Conservation (phyloP, 768 basidiomycete genomes). For the Paxillus rubicundulus region DNA sequence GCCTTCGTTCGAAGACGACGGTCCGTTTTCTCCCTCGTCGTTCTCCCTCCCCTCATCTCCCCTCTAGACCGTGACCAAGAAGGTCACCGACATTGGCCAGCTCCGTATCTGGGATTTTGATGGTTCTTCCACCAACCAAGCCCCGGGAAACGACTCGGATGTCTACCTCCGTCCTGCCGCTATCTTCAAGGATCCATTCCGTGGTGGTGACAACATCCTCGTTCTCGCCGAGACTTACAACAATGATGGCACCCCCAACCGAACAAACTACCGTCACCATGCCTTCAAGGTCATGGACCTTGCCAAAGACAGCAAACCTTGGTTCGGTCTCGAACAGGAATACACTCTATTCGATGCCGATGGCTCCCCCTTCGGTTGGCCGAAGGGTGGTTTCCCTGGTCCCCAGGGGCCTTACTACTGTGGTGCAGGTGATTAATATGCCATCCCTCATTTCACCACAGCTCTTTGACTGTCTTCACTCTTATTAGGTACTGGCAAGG, state of each 20-base stretch:
- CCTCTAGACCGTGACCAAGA: conserved; percentile 77
- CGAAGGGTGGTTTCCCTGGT: conserved; percentile 98
- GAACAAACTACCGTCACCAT: conserved; percentile 92
- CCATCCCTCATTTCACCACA: not conserved
- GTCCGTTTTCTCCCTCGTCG: conserved; percentile 41
- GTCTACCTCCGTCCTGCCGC: conserved; percentile 96
- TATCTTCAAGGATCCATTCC: conserved; percentile 99
- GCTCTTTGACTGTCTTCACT: conserved; percentile 7
- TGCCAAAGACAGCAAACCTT: conserved; percentile 75
- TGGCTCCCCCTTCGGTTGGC: conserved; percentile 91
- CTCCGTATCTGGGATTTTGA: conserved; percentile 99
- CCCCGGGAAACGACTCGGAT: conserved; percentile 93
- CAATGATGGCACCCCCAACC: conserved; percentile 97
- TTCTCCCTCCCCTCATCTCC: conserved; percentile 3
- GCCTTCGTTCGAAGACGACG: conserved; percentile 95
- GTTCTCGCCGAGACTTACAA: conserved; percentile 98
- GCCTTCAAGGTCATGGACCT: conserved; percentile 95
- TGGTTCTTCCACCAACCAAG: conserved; percentile 96
- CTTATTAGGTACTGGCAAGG: conserved; percentile 83
- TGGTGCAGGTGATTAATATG: conserved; percentile 75
- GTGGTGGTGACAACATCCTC: conserved; percentile 95
- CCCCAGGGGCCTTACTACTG: conserved; percentile 99
- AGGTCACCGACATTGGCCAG: conserved; percentile 82
- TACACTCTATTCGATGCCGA: conserved; percentile 97
- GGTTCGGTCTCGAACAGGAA: conserved; percentile 99